A percentile compares a stretch with the other conserved stretches of the same genome.
Evolutionary conservation across 768 basidiomycete genomes (phyloP).

Genomic region (Cyclocybe cylindracea): DNA sequence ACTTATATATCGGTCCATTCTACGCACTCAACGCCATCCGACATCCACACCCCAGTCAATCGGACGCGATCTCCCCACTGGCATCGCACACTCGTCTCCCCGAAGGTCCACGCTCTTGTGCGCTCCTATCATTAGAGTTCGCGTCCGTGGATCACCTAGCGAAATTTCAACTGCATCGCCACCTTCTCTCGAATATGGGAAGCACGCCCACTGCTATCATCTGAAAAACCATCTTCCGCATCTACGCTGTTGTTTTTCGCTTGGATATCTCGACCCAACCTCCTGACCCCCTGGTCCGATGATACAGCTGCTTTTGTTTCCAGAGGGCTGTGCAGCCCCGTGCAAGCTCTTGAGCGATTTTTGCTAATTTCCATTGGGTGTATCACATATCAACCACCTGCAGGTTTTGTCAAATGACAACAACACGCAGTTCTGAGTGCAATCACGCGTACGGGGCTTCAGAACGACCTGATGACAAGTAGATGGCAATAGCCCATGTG

Average conservation of each 20-base stretch:
- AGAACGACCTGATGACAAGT: too few relatives aligned
- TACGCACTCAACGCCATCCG: constrained; percentile 3
- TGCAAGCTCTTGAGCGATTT: constrained; percentile 20
- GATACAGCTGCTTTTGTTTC: background rate
- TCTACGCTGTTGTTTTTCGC: background rate
- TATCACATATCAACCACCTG: background rate
- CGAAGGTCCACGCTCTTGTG: too few relatives aligned
- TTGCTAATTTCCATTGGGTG: constrained; percentile 11
- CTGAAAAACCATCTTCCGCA: constrained; percentile 7
- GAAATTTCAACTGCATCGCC: constrained; percentile 1
- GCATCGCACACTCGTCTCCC: too few relatives aligned
- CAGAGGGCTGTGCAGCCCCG: constrained; percentile 6
- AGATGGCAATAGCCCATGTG: too few relatives aligned
- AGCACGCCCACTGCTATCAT: too few relatives aligned
- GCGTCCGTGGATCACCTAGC: background rate
- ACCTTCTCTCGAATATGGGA: background rate
- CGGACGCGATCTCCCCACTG: background rate
- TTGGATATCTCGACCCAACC: background rate
- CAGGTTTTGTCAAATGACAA: background rate
- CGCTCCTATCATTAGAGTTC: too few relatives aligned
- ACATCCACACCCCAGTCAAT: constrained; percentile 5
- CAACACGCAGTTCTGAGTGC: too few relatives aligned
- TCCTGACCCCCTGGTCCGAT: constrained; percentile 2
- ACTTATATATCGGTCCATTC: background rate
- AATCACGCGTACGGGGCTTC: too few relatives aligned